Percentiles rank a stretch among this genome's conserved stretches.
Conservation (phyloP, 345 rosid genomes). For the Citrus hindsii region DNA sequence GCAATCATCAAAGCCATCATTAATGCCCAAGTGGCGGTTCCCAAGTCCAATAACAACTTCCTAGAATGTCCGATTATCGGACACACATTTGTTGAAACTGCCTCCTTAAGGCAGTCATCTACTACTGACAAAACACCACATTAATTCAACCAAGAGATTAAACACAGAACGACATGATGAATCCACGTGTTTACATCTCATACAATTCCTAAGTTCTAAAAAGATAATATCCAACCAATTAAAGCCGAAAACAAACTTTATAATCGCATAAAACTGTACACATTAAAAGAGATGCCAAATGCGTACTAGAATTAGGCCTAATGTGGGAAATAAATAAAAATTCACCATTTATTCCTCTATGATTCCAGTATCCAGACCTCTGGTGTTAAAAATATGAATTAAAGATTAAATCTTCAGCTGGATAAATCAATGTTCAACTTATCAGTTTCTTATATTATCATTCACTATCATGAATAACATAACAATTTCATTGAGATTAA, state of each 20-base stretch:
- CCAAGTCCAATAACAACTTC: background rate
- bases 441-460: background rate
- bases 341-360: background rate
- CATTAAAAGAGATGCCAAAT: background rate
- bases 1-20: background rate
- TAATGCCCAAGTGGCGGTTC: background rate
- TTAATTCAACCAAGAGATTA: background rate
- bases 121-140: background rate
- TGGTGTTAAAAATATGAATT: background rate
- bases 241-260: background rate
- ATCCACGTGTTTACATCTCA: background rate
- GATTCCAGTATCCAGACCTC: background rate
- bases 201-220: background rate
- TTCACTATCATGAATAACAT: background rate
- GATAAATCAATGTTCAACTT: background rate
- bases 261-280: background rate
- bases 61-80: background rate
- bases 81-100: background rate
- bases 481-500: background rate
- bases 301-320: background rate
- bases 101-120: background rate
- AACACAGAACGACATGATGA: background rate
- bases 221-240: background rate
- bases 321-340: background rate
- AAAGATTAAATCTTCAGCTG: background rate